phyloP scores from a whole-genome alignment of 306 rosid species.

The Luffa acutangula region DNA sequence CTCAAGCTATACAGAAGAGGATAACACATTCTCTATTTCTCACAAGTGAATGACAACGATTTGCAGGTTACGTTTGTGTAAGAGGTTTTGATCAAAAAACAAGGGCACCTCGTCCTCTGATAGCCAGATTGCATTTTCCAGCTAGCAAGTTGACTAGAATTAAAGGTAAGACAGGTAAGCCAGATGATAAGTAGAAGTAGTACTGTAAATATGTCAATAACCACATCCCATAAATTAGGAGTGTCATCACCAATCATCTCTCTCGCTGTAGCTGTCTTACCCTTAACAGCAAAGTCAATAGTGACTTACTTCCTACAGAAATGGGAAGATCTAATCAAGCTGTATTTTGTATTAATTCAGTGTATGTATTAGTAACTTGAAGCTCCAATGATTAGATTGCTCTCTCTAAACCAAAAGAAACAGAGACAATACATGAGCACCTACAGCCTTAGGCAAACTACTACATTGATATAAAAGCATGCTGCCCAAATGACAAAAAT shows the following conservation, averaged over 20 bases:
- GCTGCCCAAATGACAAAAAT: neutral
- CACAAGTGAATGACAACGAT: neutral
- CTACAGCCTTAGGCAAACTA: neutral
- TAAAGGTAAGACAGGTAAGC: constrained; percentile 8
- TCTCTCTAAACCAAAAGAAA: neutral
- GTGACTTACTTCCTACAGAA: constrained; percentile 16
- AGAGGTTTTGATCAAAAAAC: constrained; percentile 61
- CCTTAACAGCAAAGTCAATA: neutral
- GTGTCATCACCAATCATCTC: neutral
- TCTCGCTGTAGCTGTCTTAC: neutral
- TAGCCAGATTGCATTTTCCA: constrained; percentile 71
- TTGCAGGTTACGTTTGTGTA: constrained; percentile 80
- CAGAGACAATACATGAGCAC: neutral
- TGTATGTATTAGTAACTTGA: neutral
- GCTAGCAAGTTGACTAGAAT: constrained; percentile 54
- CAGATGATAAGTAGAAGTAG: constrained; percentile 20
- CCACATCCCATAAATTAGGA: neutral
- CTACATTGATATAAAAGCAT: neutral
- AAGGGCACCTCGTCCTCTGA: constrained; percentile 69
- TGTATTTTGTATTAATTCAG: constrained; percentile 15
- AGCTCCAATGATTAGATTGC: neutral
- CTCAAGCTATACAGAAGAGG: neutral
- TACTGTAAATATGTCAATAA: neutral
- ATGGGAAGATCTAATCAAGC: constrained; percentile 13
- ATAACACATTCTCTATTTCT: neutral